These are phyloP conservation scores for Candida gorgasii DNA, from an alignment of 805 yeast species.

Conservation along the genomic window DNA sequence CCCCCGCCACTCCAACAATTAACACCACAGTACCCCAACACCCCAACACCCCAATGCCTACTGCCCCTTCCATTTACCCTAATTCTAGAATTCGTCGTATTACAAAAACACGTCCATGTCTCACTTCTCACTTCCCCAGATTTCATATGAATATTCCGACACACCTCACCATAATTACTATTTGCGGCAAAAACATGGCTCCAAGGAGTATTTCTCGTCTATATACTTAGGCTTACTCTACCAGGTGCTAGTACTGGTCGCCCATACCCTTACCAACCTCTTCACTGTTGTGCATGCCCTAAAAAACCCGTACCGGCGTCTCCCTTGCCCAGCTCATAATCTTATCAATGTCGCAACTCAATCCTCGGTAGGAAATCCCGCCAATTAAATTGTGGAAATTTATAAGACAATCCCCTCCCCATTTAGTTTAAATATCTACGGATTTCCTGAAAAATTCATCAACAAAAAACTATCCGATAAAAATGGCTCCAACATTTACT, in stretches of 20 bases:
- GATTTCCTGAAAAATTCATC: background rate
- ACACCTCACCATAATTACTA: background rate
- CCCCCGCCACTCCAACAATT: background rate
- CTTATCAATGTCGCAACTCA: constrained; percentile 3
- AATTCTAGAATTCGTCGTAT: constrained; percentile 1
- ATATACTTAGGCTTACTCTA: too few species aligned
- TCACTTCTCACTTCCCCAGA: constrained; percentile 7
- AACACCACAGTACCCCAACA: too few species aligned
- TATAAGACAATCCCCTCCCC: constrained; percentile 4
- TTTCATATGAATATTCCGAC: constrained; percentile 6
- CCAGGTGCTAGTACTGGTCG: too few species aligned
- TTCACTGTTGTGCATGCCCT: background rate
- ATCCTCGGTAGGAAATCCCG: constrained; percentile 6
- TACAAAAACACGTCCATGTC: constrained; percentile 1
- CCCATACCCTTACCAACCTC: too few species aligned
- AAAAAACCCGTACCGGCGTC: background rate
- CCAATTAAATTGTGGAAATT: constrained; percentile 9
- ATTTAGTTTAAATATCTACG: constrained; percentile 1
- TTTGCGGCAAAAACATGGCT: too few species aligned
- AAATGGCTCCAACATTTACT: constrained; percentile 61
- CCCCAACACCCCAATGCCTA: too few species aligned
- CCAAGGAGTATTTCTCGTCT: too few species aligned
- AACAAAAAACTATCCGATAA: background rate
- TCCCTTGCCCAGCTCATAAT: background rate
- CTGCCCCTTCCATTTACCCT: constrained; percentile 3